These are phyloP conservation scores for Curvularia sp. DNA, from an alignment of 2,329 filamentous ascomycete species.

Conservation along the genomic window DNA sequence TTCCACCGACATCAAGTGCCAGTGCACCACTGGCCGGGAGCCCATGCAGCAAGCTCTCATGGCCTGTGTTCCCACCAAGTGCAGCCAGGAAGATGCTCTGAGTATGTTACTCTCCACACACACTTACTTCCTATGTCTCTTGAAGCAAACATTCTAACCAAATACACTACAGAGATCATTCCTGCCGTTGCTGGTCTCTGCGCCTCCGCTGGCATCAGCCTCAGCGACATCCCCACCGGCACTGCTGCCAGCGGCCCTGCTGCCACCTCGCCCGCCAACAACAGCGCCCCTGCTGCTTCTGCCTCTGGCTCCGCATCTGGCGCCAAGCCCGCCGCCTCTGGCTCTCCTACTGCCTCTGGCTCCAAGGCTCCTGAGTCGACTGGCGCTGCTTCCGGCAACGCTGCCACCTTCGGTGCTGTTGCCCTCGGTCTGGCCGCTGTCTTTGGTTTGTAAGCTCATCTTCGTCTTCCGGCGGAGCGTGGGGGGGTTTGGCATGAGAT, in stretches of 20 bases:
- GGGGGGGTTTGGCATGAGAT: neutral
- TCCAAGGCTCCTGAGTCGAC: conserved; percentile 6
- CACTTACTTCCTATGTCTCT: neutral
- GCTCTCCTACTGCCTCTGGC: conserved; percentile 2
- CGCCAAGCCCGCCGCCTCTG: neutral
- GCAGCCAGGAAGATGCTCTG: conserved; percentile 48
- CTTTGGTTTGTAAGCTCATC: conserved; percentile 32
- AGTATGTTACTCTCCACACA: conserved; percentile 47
- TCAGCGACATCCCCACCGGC: conserved; percentile 33
- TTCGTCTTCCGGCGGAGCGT: neutral
- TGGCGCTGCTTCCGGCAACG: conserved; percentile 18
- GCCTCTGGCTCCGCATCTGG: too few species aligned
- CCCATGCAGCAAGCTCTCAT: conserved; percentile 52
- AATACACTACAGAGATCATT: conserved; percentile 23
- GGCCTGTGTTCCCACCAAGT: conserved; percentile 50
- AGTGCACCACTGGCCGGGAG: conserved; percentile 56
- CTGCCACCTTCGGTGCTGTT: conserved; percentile 34
- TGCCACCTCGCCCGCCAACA: neutral
- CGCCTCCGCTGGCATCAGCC: conserved; percentile 34
- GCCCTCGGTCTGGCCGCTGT: conserved; percentile 33
- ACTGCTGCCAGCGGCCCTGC: conserved; percentile 12
- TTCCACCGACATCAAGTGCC: conserved; percentile 59
- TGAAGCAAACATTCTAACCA: neutral
- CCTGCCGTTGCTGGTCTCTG: conserved; percentile 42
- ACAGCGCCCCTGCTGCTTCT: neutral